phyloP scores from a whole-genome alignment of 108 stramenopile genomes.

The Conticribra weissflogii region DNA sequence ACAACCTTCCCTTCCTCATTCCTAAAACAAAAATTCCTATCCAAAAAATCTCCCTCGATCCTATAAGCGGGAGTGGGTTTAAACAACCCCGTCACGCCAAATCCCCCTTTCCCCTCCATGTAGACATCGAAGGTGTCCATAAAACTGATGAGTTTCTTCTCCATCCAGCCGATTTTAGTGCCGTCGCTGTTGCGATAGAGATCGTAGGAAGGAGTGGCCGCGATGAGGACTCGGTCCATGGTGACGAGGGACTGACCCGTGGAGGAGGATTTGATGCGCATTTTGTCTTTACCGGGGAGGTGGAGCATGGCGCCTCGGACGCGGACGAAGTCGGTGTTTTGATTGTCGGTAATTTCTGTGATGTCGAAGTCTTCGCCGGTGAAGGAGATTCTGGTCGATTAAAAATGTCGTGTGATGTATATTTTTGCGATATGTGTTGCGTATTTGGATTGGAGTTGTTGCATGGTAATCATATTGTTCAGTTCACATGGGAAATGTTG shows the following conservation, averaged over 20 bases:
- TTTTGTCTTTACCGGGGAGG: constrained; percentile 80
- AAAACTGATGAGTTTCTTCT: constrained; percentile 64
- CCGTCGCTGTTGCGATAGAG: constrained; percentile 52
- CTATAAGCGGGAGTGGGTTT: constrained; percentile 68
- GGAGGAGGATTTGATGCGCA: constrained; percentile 39
- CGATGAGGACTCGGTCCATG: constrained; percentile 71
- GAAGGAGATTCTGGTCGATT: constrained; percentile 38
- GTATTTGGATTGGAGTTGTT: no score
- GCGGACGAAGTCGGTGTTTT: constrained; percentile 32
- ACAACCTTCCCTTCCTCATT: constrained; percentile 65
- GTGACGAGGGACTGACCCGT: constrained; percentile 29
- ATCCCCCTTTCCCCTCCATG: constrained; percentile 56
- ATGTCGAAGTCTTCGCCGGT: constrained; percentile 88
- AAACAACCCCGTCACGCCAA: constrained; percentile 60
- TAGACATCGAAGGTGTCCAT: constrained; percentile 81
- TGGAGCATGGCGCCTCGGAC: constrained; percentile 84
- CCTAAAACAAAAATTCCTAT: constrained; percentile 69
- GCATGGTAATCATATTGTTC: no score
- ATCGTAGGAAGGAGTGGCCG: constrained; percentile 75
- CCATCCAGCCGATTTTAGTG: constrained; percentile 79
- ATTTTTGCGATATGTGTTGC: background rate
- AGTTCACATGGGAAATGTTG: no score
- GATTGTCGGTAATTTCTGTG: constrained; percentile 29
- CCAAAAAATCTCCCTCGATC: constrained; percentile 77
- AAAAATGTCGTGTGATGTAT: background rate